Base-by-base conservation (phyloP, 2,329 filamentous ascomycete species). In the Polychaeton citri region DNA sequence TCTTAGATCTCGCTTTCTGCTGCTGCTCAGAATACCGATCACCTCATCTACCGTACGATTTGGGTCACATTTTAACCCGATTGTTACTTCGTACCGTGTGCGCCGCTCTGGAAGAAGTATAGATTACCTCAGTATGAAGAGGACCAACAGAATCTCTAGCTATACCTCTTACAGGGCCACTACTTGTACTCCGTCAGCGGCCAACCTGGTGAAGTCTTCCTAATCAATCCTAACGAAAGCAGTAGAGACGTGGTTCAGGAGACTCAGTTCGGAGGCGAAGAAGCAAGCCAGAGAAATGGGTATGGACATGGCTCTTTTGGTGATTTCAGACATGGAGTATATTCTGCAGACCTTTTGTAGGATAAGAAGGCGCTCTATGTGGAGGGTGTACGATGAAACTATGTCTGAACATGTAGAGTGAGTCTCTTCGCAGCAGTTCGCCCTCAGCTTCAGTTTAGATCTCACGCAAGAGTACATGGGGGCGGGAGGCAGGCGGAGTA, bases 351-450 rank as follows among this genome's bases (percentile, higher is more conserved):
- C 35, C 33, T 58, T 3, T 48, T 43, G 7, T 48, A 52, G 0
- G 52, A 57, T 38, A 50, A 50, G 2, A 45, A 45, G 19, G 38
- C 38, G 2, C 34, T 56, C 12, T 58, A 53, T 30, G 44, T 58
- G 6, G 54, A 53, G 2, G 54, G 57, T 32, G 57, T 58, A 19
- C 54, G 54, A 6, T 43, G 54, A 15, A 58, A 58, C 38, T 54
- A 50, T 30, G 53, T 58, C 38, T 58, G 51, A 49, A 52, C 47
- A 0, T 57, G 54, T 37, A 43, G 43, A n/a, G 41, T 55, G 16
- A 38, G 45, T 34, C 7, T 42, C 13, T 10, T 8, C 41, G 42
- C 33, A 38, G 42, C 30, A 15, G 41, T 42, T n/a, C n/a, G n/a
- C n/a, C n/a, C n/a, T n/a, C n/a, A n/a, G n/a, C n/a, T n/a, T n/a